Conservation (phyloP, 176 grass and related monocot species). For the Secale cereale region DNA sequence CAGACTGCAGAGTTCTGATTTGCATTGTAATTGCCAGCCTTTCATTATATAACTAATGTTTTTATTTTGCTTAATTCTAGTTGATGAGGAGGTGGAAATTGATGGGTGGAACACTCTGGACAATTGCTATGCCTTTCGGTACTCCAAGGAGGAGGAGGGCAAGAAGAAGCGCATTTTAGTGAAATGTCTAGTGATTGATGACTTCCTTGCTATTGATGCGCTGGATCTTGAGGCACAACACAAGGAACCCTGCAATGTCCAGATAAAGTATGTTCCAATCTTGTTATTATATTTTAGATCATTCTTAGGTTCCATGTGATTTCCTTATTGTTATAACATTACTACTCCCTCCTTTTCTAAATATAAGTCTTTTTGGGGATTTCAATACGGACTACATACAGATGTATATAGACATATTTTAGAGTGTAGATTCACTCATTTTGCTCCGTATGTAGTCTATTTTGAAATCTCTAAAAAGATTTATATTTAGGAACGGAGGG, state of each 20-base stretch:
- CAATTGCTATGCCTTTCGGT: slow-evolving; percentile 67
- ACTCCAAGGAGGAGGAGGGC: slow-evolving; percentile 61
- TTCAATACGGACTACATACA: no score
- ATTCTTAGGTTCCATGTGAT: not conserved
- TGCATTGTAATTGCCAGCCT: slow-evolving; percentile 11
- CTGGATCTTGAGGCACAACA: slow-evolving; percentile 47
- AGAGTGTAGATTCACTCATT: no score
- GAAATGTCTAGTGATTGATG: slow-evolving; percentile 66
- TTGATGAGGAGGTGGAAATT: slow-evolving; percentile 57
- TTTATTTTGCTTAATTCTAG: slow-evolving; percentile 20
- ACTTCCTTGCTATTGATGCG: slow-evolving; percentile 64
- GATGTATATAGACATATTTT: no score
- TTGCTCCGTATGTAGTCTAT: no score
- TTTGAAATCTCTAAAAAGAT: no score
- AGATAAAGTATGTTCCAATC: slow-evolving; percentile 61
- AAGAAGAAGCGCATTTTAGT: slow-evolving; percentile 57
- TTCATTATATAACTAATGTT: not conserved
- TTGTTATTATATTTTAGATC: not conserved
- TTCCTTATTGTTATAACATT: not conserved
- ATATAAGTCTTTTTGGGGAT: no score
- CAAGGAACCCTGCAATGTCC: slow-evolving; percentile 50
- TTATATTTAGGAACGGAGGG: no score
- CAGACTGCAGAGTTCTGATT: not conserved
- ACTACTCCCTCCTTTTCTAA: no score
- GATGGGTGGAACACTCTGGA: slow-evolving; percentile 84